Conservation (phyloP, 2,329 filamentous ascomycete species). For the Stagonosporopsis rhizophila region DNA sequence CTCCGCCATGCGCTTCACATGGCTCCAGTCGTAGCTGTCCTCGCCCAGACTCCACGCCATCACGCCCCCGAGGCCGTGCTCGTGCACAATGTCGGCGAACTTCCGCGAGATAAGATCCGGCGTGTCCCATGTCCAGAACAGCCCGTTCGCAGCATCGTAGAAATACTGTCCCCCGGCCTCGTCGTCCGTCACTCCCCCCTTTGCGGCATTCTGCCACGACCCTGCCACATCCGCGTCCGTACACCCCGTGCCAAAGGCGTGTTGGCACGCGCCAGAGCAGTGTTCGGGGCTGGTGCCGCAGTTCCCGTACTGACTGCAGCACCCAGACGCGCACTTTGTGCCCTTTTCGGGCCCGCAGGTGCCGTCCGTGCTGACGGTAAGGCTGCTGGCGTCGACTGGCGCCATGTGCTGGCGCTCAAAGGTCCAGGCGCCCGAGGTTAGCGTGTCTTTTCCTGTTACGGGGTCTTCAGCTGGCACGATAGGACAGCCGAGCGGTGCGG, state of each 20-base stretch:
- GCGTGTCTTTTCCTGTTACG: conserved; percentile 65
- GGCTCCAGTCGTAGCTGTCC: conserved; percentile 57
- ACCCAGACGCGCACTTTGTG: conserved; percentile 36
- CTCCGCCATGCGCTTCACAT: conserved; percentile 52
- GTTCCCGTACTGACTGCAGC: conserved; percentile 45
- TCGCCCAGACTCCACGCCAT: conserved; percentile 80
- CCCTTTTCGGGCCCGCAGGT: conserved; percentile 41
- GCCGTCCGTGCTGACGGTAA: conserved; percentile 34
- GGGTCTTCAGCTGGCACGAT: conserved; percentile 67
- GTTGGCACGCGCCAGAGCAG: conserved; percentile 43
- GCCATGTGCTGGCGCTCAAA: conserved; percentile 42
- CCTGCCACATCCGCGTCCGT: conserved; percentile 57
- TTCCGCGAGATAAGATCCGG: conserved; percentile 66
- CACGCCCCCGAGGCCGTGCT: conserved; percentile 68
- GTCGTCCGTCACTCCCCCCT: conserved; percentile 63
- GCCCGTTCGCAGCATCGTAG: conserved; percentile 64
- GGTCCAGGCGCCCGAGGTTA: conserved; percentile 65
- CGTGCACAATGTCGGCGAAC: conserved; percentile 65
- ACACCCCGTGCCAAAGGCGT: conserved; percentile 51
- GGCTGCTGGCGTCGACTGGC: conserved; percentile 21
- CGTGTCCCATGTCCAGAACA: conserved; percentile 81
- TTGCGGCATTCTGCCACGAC: conserved; percentile 65
- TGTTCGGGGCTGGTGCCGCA: conserved; percentile 38
- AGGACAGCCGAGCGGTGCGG: conserved; percentile 63
- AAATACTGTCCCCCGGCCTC: conserved; percentile 70